Evolutionary conservation across 1,284 basidiomycete species (phyloP).

Genomic region (Rhodotorula mucilaginosa): DNA sequence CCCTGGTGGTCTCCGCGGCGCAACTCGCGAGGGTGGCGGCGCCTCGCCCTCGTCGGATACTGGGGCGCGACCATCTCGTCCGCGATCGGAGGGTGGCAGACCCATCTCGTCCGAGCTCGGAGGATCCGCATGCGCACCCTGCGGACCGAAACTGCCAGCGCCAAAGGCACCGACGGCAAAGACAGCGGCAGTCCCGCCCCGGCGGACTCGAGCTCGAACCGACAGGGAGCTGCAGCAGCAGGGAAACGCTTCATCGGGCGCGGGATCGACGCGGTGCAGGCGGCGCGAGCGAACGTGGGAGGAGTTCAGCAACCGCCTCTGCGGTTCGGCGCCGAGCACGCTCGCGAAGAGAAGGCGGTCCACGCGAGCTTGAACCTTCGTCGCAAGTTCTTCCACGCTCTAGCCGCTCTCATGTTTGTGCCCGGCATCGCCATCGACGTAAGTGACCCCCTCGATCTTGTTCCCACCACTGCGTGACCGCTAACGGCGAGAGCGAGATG

Average conservation of each 20-base stretch:
- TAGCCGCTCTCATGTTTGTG: constrained; percentile 93
- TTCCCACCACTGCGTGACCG: no score
- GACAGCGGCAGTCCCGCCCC: not conserved
- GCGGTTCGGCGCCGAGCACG: constrained; percentile 35
- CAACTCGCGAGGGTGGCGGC: constrained; percentile 61
- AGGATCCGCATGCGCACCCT: constrained; percentile 53
- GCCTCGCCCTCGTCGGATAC: constrained; percentile 74
- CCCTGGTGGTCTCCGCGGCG: constrained; percentile 7
- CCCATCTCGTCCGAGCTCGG: constrained; percentile 73
- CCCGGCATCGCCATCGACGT: constrained; percentile 91
- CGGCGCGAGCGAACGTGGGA: not conserved
- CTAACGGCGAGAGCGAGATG: not conserved
- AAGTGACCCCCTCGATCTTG: constrained; percentile 50
- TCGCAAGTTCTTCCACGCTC: constrained; percentile 93
- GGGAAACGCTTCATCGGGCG: constrained; percentile 19
- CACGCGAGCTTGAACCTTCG: constrained; percentile 82
- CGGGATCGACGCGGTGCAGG: constrained; percentile 7
- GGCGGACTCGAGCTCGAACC: not conserved
- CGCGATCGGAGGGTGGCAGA: constrained; percentile 89
- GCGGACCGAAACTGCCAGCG: not conserved
- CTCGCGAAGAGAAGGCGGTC: constrained; percentile 40
- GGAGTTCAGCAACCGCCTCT: not conserved
- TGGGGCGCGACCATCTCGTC: constrained; percentile 75
- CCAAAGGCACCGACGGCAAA: no score
- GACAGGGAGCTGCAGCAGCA: constrained; percentile 3